Conservation (phyloP, 768 basidiomycete genomes). For the Rhizopogon sp. region DNA sequence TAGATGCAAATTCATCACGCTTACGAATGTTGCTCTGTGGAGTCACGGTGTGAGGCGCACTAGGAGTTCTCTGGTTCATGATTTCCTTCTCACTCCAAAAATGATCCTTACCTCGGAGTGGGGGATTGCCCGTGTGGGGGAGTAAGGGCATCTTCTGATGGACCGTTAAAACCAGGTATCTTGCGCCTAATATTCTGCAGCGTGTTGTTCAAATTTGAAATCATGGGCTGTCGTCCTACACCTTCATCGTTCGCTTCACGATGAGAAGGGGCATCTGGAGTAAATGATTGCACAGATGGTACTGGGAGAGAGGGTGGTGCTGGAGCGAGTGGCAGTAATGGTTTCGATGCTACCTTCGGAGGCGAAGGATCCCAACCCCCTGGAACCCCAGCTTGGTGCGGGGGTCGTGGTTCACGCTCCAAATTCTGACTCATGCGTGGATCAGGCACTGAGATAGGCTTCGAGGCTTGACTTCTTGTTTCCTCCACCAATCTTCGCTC, state of each 20-base stretch:
- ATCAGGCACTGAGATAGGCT: constrained; percentile 11
- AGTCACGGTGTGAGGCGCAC: constrained; percentile 27
- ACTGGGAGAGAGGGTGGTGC: constrained; percentile 7
- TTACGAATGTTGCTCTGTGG: constrained; percentile 40
- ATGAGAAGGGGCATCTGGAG: background rate
- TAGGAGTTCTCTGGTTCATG: background rate
- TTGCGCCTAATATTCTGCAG: constrained; percentile 26
- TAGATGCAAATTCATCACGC: constrained; percentile 4
- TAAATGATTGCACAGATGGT: background rate
- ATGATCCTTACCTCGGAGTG: background rate
- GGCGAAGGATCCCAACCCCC: constrained; percentile 17
- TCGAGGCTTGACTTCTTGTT: constrained; percentile 21
- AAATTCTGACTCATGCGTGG: constrained; percentile 5
- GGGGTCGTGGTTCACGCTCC: constrained; percentile 6
- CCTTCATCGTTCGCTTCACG: background rate
- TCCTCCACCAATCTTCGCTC: constrained; percentile 55
- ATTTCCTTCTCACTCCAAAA: background rate
- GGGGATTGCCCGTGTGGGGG: background rate
- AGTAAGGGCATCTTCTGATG: constrained; percentile 5
- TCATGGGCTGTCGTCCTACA: background rate
- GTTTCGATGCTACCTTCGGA: background rate
- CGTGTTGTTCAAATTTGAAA: constrained; percentile 8
- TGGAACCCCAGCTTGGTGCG: constrained; percentile 12
- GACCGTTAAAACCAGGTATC: constrained; percentile 8
- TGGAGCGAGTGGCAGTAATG: background rate